These are phyloP conservation scores for Bidens hawaiensis DNA, from an alignment of 140 eudicot species.

Conservation along the genomic window DNA sequence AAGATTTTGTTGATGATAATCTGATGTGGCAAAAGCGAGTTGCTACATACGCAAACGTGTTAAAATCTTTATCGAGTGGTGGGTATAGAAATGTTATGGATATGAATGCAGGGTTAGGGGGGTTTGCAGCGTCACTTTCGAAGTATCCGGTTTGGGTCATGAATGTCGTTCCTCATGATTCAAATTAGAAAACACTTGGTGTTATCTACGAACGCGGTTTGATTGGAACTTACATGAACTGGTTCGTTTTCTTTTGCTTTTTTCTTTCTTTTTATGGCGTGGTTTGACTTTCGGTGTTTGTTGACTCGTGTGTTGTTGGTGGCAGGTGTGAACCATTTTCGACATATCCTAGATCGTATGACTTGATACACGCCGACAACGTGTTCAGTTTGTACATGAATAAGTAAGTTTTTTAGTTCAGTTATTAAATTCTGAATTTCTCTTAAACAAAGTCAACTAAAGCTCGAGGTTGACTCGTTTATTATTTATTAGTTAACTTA, in stretches of 20 bases:
- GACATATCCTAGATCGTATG: constrained; percentile 61
- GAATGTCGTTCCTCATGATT: constrained; percentile 56
- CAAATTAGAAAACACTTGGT: constrained; percentile 32
- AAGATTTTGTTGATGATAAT: constrained; percentile 30
- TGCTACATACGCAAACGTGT: constrained; percentile 8
- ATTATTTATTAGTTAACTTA: too few species aligned
- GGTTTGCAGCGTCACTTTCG: constrained; percentile 63
- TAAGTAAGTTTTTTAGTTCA: constrained; percentile 32
- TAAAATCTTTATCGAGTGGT: constrained; percentile 21
- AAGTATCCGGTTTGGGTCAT: constrained; percentile 65
- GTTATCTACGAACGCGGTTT: constrained; percentile 53
- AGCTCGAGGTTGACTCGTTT: too few species aligned
- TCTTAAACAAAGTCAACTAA: too few species aligned
- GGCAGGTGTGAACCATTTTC: constrained; percentile 68
- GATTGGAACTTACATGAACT: constrained; percentile 56
- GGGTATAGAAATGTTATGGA: constrained; percentile 53
- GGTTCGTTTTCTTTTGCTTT: constrained; percentile 9
- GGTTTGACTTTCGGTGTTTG: background rate
- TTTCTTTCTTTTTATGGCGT: background rate
- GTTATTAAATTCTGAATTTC: background rate
- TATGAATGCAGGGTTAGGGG: constrained; percentile 57
- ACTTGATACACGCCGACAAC: constrained; percentile 47
- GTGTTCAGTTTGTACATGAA: constrained; percentile 43
- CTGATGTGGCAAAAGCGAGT: constrained; percentile 36
- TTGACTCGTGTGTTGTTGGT: background rate